These are phyloP conservation scores for Talaromyces sp. DNA, from an alignment of 2,329 filamentous ascomycete genomes.

Conservation along the genomic window DNA sequence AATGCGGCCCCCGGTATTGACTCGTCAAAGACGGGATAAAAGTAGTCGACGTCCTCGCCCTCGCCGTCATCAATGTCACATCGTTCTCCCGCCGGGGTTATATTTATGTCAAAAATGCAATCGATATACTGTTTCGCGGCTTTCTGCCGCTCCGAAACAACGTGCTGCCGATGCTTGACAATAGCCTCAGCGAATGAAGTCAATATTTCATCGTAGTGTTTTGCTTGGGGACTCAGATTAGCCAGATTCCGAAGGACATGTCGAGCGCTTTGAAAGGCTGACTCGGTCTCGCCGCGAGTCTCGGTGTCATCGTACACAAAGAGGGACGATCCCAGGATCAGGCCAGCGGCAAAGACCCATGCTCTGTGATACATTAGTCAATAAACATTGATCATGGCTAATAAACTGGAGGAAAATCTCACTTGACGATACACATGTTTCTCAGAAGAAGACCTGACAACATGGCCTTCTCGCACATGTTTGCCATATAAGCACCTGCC, in stretches of 20 bases:
- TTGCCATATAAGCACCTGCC: conserved; percentile 51
- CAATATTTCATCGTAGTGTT: conserved; percentile 55
- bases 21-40: neutral
- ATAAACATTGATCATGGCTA: neutral
- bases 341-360: conserved; percentile 52
- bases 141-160: conserved; percentile 4
- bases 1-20: neutral
- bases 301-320: conserved; percentile 28
- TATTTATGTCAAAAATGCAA: conserved; percentile 7
- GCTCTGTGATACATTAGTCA: conserved; percentile 30
- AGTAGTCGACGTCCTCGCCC: neutral
- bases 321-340: conserved; percentile 54
- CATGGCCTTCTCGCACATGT: conserved; percentile 49
- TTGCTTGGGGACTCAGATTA: conserved; percentile 50
- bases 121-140: conserved; percentile 8
- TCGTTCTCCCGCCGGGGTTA: neutral
- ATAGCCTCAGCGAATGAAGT: conserved; percentile 44
- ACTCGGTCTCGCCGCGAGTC: conserved; percentile 42
- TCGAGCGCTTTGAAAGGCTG: conserved; percentile 47
- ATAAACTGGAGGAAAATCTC: conserved; percentile 19
- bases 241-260: conserved; percentile 48
- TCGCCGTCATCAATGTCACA: neutral
- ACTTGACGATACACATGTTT: conserved; percentile 59
- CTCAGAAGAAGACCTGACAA: conserved; percentile 41
- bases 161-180: conserved; percentile 33